These are phyloP conservation scores for Haberlea rhodopensis DNA, from an alignment of 257 asterid genomes.

Conservation along the genomic window DNA sequence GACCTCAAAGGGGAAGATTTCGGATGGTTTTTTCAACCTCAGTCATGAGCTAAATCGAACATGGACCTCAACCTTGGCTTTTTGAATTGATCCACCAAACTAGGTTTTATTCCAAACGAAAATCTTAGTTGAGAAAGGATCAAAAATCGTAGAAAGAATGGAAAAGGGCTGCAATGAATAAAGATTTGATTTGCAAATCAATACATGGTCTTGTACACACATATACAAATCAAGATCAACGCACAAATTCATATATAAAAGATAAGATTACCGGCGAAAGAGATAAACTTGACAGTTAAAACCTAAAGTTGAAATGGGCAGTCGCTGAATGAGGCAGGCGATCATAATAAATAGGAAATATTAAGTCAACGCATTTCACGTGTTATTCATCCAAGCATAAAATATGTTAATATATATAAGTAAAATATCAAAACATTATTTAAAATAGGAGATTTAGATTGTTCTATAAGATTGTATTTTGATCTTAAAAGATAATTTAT, in stretches of 20 bases:
- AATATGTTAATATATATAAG: no score
- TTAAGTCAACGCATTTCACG: background rate
- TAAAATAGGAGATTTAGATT: no score
- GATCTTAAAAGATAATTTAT: no score
- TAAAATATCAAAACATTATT: no score
- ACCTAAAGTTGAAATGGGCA: background rate
- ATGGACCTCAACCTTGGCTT: slow-evolving; percentile 36
- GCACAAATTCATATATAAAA: background rate
- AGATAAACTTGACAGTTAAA: background rate
- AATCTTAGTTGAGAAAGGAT: no score
- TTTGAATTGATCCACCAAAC: slow-evolving; percentile 30
- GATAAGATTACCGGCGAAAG: background rate
- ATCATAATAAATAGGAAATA: background rate
- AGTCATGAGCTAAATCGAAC: slow-evolving; percentile 44
- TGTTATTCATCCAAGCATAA: no score
- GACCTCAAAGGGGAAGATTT: background rate
- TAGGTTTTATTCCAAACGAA: no score
- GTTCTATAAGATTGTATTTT: no score
- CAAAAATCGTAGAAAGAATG: no score
- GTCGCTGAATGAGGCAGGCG: background rate
- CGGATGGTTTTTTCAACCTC: slow-evolving; percentile 35
- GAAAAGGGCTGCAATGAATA: background rate
- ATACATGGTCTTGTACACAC: no score
- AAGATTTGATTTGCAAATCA: no score
- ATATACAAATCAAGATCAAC: no score